A percentile compares a stretch with the other conserved stretches of the same genome.
phyloP scores from a whole-genome alignment of 2,329 filamentous ascomycete species.

The Diaporthe humulicola region DNA sequence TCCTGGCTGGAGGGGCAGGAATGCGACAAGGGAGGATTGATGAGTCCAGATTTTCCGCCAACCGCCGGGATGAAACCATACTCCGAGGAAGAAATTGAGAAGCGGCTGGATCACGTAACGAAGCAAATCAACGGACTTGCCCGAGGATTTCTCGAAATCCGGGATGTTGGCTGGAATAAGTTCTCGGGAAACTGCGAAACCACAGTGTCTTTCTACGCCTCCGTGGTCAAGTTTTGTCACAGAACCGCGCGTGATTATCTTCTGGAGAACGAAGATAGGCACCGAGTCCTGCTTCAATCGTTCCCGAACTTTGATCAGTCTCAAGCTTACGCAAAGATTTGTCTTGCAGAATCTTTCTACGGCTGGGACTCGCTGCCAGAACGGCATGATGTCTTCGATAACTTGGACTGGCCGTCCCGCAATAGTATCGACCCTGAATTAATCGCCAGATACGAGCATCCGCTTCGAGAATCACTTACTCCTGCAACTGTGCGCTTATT shows the following conservation, averaged over 20 bases:
- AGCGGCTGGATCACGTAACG: neutral
- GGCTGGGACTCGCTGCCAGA: too few species aligned
- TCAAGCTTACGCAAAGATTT: neutral
- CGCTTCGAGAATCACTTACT: neutral
- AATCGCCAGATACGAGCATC: neutral
- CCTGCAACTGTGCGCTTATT: too few species aligned
- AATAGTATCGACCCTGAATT: neutral
- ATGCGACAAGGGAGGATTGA: neutral
- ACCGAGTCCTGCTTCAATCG: neutral
- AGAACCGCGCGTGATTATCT: neutral
- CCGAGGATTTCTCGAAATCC: neutral
- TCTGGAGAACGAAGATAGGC: neutral
- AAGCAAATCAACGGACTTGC: neutral
- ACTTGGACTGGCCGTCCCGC: neutral
- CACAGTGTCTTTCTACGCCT: neutral
- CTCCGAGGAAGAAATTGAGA: neutral
- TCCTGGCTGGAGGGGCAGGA: neutral
- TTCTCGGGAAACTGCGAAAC: too few species aligned
- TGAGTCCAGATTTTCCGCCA: neutral
- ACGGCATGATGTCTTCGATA: neutral
- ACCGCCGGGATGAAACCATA: neutral
- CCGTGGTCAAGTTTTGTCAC: neutral
- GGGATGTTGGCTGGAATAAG: too few species aligned
- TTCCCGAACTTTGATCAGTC: neutral
- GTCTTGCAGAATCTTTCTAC: neutral